Evolutionary conservation across 225 moss, liverwort and hornwort species (phyloP), one percentile per base, ranked within the genome.

Genomic region (Takakia lepidozioides): DNA sequence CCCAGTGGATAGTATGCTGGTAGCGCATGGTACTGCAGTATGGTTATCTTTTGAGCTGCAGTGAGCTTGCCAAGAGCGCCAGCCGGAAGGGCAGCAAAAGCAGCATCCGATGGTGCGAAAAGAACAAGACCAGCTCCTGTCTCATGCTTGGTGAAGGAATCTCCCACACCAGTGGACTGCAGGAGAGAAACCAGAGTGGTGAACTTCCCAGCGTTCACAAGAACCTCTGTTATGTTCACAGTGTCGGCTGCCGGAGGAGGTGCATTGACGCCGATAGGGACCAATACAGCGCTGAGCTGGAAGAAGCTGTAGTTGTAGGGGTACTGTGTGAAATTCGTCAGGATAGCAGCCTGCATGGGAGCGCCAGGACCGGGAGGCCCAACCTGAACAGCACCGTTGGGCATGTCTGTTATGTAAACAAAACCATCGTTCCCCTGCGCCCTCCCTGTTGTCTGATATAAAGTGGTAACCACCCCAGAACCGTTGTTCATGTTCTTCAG

Each of bases 11-110:
- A 65, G 49, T 72, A 78, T 0, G 54, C 2, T 1, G 57, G 24
- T 1, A 78, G 72, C 2, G 51, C 72, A 25, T 78, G 78, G 24
- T 68, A 78, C n/a, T 78, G 46, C 0, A 69, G 3, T 9, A 72
- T 15, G 23, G 46, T 27, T 43, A 67, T 67, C 45, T 26, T 23
- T 42, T 52, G 52, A 2, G 46, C 27, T 8, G 48, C 46, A 7
- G 45, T 61, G 17, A 58, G 59, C 3, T 19, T 11, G 19, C 9
- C 11, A 2, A 78, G 44, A 10, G 72, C 16, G 1, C 49, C 53
- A 0, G 40, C 0, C 1, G 72, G 54, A 19, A 78, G 49, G 5
- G 54, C 45, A 5, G 25, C 29, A 35, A 78, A 65, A 17, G 78
- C 68, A 0, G 60, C 51, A 35, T 78, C 72, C 1, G 43, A 46